These are phyloP conservation scores for Rubia yunnanensis DNA, from an alignment of 257 asterid genomes.

Conservation along the genomic window DNA sequence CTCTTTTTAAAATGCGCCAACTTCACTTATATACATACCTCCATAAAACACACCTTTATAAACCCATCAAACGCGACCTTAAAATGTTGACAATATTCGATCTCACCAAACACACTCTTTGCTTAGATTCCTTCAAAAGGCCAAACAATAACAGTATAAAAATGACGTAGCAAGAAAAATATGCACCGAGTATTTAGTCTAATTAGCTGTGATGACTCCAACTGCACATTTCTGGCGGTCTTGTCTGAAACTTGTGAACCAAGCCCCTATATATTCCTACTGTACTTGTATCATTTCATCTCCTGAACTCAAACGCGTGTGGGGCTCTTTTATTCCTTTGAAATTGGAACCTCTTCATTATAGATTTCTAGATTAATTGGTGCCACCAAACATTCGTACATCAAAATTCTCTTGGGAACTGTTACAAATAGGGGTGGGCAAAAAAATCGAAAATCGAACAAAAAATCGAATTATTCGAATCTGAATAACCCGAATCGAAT, in stretches of 20 bases:
- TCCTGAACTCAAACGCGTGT: slow-evolving; percentile 19
- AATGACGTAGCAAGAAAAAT: no score
- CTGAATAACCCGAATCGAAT: no score
- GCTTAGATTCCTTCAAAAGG: not conserved
- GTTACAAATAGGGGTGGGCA: no score
- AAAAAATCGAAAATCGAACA: no score
- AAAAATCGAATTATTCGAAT: no score
- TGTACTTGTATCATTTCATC: not conserved
- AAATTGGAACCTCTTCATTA: not conserved
- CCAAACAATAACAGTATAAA: not conserved
- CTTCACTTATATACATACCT: no score
- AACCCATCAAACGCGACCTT: no score
- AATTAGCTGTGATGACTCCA: not conserved
- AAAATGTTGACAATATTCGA: no score
- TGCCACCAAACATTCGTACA: not conserved
- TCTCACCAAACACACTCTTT: not conserved
- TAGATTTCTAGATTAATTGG: not conserved
- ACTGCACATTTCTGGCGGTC: slow-evolving; percentile 3
- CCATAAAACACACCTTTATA: no score
- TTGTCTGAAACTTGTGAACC: slow-evolving; percentile 5
- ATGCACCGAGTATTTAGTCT: not conserved
- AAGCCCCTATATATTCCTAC: not conserved
- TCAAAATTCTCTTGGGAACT: not conserved
- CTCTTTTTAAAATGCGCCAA: no score
- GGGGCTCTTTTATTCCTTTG: slow-evolving; percentile 5